Conservation (phyloP, 129 eudicot species). For the Flaveria bidentis region DNA sequence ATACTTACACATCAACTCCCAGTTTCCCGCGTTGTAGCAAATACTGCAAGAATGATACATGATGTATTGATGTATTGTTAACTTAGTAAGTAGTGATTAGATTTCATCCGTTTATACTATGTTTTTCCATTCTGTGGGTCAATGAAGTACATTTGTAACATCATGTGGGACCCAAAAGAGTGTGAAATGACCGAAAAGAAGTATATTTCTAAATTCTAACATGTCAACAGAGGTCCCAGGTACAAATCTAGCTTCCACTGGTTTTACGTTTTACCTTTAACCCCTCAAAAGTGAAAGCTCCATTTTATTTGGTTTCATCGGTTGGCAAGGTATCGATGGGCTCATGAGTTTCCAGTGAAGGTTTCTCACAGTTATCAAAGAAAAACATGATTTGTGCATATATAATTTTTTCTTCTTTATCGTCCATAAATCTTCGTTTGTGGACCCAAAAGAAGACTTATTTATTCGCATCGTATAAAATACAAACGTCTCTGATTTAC, state of each 20-base stretch:
- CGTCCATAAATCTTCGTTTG: background rate
- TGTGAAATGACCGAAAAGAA: background rate
- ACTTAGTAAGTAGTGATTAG: background rate
- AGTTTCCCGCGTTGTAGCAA: slow-evolving; percentile 57
- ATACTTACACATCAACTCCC: slow-evolving; percentile 74
- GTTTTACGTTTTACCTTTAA: too few species aligned
- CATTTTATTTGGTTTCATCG: background rate
- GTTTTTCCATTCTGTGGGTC: background rate
- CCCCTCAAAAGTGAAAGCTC: background rate
- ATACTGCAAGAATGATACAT: slow-evolving; percentile 54
- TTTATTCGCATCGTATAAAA: background rate
- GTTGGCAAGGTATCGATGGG: background rate
- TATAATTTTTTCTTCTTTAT: background rate
- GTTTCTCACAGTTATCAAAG: background rate
- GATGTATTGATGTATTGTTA: background rate
- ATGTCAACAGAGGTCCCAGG: background rate
- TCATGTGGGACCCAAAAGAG: background rate
- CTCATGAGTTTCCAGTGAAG: background rate
- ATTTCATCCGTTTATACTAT: background rate
- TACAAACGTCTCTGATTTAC: background rate
- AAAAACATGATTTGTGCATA: background rate
- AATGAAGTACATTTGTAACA: background rate
- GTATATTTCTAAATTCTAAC: background rate
- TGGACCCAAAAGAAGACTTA: background rate
- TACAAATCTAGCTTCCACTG: too few species aligned